Base-by-base conservation (phyloP, 1,139 yeast genomes). In the Hansenula sp. region DNA sequence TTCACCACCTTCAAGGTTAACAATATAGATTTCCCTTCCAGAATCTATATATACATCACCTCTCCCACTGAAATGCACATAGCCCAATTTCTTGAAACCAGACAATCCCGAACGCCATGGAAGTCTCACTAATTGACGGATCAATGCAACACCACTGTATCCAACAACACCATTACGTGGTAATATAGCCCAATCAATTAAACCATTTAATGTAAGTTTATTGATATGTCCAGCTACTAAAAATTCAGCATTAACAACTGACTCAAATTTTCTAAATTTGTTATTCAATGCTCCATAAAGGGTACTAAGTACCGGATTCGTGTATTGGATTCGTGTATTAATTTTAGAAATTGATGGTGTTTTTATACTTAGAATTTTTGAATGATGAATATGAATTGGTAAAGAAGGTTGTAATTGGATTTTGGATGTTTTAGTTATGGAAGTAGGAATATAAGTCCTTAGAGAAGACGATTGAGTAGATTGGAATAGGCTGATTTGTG, bases 11-110 rank as follows among this genome's bases (percentile, higher is more conserved):
- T 55, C 63, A 21, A 80, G 57, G 28, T 63, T 65, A 27, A 79
- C 60, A 43, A 68, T 69, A 56, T 77, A 77, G 18, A 79, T 60
- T n/a, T 74, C 66, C 1, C 86, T 85, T 25, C 64, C 62, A 1
- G 83, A 85, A 14, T 69, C 71, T n/a, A 80, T 48, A 2, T 79
- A 80, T 2, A 69, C 68, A 40, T 69, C 71, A 0, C 87, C 87
- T 45, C 86, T 64, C 0, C 87, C 87, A 27, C 73, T 68, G 9
- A 78, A 50, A 31, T 75, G 62, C 1, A 69, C 62, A 50, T 69
- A 79, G 0, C 79, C 79, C 4, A 57, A 43, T 32, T 55, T 55
- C 34, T 47, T 47, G 65, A 67, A 24, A 48, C 38, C 35, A n/a
- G 34, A 22, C 12, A 51, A 27, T 1, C 60, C 58, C 9, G 49